Conservation (phyloP, 2,329 filamentous ascomycete species). For the Fusarium solani-melongenae region DNA sequence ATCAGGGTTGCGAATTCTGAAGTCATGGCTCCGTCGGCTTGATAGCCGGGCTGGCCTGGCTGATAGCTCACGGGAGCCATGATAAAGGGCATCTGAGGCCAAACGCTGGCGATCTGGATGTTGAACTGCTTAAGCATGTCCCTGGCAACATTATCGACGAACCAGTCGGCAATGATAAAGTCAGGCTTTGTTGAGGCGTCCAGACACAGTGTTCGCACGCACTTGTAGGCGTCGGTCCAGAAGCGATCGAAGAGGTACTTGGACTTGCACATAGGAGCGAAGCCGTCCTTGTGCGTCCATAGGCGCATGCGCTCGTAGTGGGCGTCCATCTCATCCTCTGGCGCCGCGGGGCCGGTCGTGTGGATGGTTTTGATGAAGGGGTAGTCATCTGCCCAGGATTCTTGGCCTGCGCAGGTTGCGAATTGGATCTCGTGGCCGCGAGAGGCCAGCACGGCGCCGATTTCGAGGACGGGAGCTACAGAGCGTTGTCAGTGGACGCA, state of each 20-base stretch:
- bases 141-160: slow-evolving; percentile 53
- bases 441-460: slow-evolving; percentile 47
- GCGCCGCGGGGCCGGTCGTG: slow-evolving; percentile 45
- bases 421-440: slow-evolving; percentile 52
- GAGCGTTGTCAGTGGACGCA: not conserved
- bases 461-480: slow-evolving; percentile 50
- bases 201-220: slow-evolving; percentile 25
- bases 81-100: slow-evolving; percentile 55
- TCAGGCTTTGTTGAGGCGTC: slow-evolving; percentile 45
- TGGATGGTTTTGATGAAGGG: slow-evolving; percentile 47
- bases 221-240: slow-evolving; percentile 47
- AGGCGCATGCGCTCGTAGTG: slow-evolving; percentile 51
- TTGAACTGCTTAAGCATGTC: slow-evolving; percentile 53
- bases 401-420: slow-evolving; percentile 51
- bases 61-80: slow-evolving; percentile 54
- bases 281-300: slow-evolving; percentile 47
- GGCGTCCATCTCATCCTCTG: slow-evolving; percentile 42
- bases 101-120: slow-evolving; percentile 53
- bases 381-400: slow-evolving; percentile 47
- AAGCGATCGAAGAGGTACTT: slow-evolving; percentile 52
- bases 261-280: slow-evolving; percentile 47
- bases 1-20: slow-evolving; percentile 53
- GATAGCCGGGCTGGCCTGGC: slow-evolving; percentile 55
- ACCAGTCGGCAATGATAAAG: slow-evolving; percentile 57
- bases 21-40: slow-evolving; percentile 50